Base-by-base conservation (phyloP, 179 eudicot genomes). In the Silene coronaria region DNA sequence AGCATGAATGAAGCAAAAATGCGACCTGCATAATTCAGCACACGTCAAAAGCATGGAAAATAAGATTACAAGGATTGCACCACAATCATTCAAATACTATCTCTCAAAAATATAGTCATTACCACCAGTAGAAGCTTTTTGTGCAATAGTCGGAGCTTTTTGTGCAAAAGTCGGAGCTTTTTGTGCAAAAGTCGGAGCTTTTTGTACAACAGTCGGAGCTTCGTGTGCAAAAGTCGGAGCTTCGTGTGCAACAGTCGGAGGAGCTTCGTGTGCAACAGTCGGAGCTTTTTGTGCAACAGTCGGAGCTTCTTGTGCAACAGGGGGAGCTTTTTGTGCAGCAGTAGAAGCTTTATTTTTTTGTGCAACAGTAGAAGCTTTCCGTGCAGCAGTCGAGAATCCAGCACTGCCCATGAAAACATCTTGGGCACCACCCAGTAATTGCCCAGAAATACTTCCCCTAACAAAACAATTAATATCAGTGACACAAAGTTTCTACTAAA, bases 1-100 rank as follows among this genome's bases (percentile, higher is more conserved):
- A 95, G 67, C 75, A 82, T 21, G 79, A 84, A 95, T 5, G 84
- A 62, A 23, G 97, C 97, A 82, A 38, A 82, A 51, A 88, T 68
- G 75, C 79, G 86, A 16, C 78, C 87, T 74, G 81, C 51, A 45
- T 2, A 28, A 59, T 78, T 81, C 67, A 67, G 34, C 71, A 80
- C 26, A 64, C 69, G 63, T 60, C 73, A 77, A 55, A 73, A 22
- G 17, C 62, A 24, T 16, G 23, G 34, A 42, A 30, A 42, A 6
- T 22, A 2, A 19, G 16, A 62, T 38, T 14, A 19, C 13, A 30
- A 17, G 34, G 6, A 48, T 4, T 8, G 21, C 74, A 63, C 11
- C 68, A 64, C 14, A 6, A 36, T 14, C 34, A 3, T 30, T 58
- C 68, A 61, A 46, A 57, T 12, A 21, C 8, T 14, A 14, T 1